Base-by-base conservation (phyloP, 805 yeast genomes). In the Sungouiozyma intestinalis region DNA sequence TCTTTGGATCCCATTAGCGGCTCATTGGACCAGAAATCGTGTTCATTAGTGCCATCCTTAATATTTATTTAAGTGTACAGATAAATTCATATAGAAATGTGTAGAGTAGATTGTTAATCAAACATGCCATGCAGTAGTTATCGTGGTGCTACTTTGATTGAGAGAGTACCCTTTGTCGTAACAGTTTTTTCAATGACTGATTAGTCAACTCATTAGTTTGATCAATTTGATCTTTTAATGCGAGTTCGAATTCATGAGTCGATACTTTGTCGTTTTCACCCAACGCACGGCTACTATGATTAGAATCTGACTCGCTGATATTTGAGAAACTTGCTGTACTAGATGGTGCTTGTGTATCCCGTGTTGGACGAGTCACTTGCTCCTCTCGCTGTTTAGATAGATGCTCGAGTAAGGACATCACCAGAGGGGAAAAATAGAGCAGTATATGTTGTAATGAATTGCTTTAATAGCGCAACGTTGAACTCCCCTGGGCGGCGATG, bases 191-290 rank as follows among this genome's bases (percentile, higher is more conserved):
- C 1, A 75, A 60, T 1, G 65, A 66, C n/a, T 53, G 56, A 36
- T 73, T 67, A 0, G 80, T 76, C 38, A 62, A 54, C 19, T 60
- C 57, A 2, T 66, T 60, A n/a, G 74, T 48, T 3, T 59, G 48
- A 11, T 64, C 63, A 38, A 72, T 39, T 33, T 66, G 64, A 0
- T 59, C 63, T 29, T 62, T 54, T 7, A 76, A 45, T 44, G 66
- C 71, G 15, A 62, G 50, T 46, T 57, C 65, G 55, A 67, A 50
- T 54, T 63, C 72, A 56, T 60, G 56, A n/a, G 18, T 31, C n/a
- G 41, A 20, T 15, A 39, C 51, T 48, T 33, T 35, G 37, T 40
- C 36, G 31, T 33, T 34, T 47, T 44, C 51, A 13, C 40, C 36
- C 16, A 40, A 36, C 44, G 21, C 44, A 34, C 7, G 6, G 19